A percentile compares a stretch with the other conserved stretches of the same genome.
Conservation (phyloP, 768 basidiomycete genomes). For the Boletus vinaceobasis region DNA sequence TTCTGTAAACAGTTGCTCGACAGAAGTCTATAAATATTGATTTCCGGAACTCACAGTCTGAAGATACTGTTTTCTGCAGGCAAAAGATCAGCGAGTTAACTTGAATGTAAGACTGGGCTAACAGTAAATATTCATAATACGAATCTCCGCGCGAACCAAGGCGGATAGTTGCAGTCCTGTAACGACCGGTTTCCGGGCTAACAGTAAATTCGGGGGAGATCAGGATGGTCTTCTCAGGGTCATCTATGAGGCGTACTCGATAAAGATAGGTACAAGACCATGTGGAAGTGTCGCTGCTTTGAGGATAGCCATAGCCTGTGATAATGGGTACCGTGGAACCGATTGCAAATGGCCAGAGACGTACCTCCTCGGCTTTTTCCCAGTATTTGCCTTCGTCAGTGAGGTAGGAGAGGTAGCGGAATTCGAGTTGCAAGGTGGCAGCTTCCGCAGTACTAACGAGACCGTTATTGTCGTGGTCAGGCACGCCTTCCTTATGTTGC, state of each 20-base stretch:
- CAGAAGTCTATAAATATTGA: neutral
- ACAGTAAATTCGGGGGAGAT: constrained; percentile 4
- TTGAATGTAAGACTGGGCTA: constrained; percentile 22
- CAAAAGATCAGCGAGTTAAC: constrained; percentile 1
- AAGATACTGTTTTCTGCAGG: constrained; percentile 29
- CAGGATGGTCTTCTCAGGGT: constrained; percentile 1
- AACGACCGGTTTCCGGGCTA: constrained; percentile 51
- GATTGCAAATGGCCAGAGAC: neutral
- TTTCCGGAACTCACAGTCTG: constrained; percentile 26
- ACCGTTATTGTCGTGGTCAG: constrained; percentile 55
- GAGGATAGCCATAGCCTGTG: constrained; percentile 67
- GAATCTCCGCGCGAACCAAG: constrained; percentile 92
- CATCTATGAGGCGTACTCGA: constrained; percentile 52
- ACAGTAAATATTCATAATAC: constrained; percentile 90
- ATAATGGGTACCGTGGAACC: neutral
- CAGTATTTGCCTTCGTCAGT: constrained; percentile 80
- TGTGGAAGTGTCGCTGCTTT: constrained; percentile 58
- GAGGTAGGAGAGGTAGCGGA: constrained; percentile 79
- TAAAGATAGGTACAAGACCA: constrained; percentile 80
- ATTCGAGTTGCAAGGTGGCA: constrained; percentile 87
- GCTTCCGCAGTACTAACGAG: constrained; percentile 81
- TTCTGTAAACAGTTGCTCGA: constrained; percentile 42
- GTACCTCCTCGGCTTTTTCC: constrained; percentile 72
- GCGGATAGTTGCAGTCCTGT: constrained; percentile 69
- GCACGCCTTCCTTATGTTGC: constrained; percentile 52